Conservation (phyloP, 441 rosid species). For the Populus hybrid region DNA sequence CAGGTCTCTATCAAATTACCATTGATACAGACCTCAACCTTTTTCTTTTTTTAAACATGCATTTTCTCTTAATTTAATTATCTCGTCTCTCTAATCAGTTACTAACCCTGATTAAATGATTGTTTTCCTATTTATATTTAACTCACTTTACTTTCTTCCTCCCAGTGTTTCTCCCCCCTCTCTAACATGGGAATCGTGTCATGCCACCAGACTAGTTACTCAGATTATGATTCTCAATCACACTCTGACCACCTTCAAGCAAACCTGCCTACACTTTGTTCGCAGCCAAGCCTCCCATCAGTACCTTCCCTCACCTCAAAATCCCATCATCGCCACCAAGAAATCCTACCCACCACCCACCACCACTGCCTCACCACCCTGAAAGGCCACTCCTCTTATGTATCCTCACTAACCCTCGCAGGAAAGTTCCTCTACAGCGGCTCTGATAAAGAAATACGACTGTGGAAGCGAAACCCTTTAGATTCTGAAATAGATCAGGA, state of each 20-base stretch:
- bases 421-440: conserved; percentile 74
- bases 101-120: not conserved
- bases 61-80: not conserved
- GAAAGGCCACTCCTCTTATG: conserved; percentile 53
- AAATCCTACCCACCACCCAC: conserved; percentile 17
- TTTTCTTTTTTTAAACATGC: not conserved
- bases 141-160: conserved; percentile 22
- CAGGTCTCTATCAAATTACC: not conserved
- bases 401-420: conserved; percentile 55
- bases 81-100: not conserved
- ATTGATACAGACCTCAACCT: not conserved
- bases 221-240: conserved; percentile 27
- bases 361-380: conserved; percentile 62
- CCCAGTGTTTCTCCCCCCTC: not conserved
- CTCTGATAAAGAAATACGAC: conserved; percentile 58
- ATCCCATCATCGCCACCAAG: conserved; percentile 15
- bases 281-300: conserved; percentile 44
- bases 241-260: conserved; percentile 14
- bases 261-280: conserved; percentile 17
- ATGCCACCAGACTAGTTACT: conserved; percentile 18
- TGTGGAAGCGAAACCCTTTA: conserved; percentile 48
- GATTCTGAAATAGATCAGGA: conserved; percentile 33
- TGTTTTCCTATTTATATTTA: conserved; percentile 16
- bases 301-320: conserved; percentile 41
- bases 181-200: conserved; percentile 25